Percentiles rank a stretch among this genome's conserved stretches.
Evolutionary conservation across 306 rosid species (phyloP).

Genomic region (Vigna angularis): DNA sequence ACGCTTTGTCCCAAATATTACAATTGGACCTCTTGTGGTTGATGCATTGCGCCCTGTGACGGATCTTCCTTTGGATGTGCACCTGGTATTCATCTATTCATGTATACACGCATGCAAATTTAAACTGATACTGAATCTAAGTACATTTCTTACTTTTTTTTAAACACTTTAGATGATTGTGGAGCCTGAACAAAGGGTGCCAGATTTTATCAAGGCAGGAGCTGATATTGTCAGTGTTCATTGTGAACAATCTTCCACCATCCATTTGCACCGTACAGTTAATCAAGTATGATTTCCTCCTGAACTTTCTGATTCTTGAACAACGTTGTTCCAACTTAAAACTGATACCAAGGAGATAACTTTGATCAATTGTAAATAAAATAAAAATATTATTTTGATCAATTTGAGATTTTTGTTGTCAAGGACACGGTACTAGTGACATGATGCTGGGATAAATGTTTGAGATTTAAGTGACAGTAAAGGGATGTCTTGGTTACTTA

Average conservation of each 20-base stretch:
- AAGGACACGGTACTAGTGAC: slow-evolving; percentile 24
- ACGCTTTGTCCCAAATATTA: slow-evolving; percentile 97
- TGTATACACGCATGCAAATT: slow-evolving; percentile 34
- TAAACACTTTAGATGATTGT: slow-evolving; percentile 82
- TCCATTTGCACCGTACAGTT: slow-evolving; percentile 95
- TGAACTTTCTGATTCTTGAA: slow-evolving; percentile 25
- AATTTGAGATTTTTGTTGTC: slow-evolving; percentile 35
- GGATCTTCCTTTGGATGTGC: slow-evolving; percentile 98
- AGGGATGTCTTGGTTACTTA: slow-evolving; percentile 18
- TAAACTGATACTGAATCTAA: background rate
- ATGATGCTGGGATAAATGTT: slow-evolving; percentile 1
- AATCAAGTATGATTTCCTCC: slow-evolving; percentile 66
- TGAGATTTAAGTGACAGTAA: slow-evolving; percentile 17
- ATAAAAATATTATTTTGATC: background rate
- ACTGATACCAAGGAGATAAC: slow-evolving; percentile 31
- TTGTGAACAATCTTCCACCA: slow-evolving; percentile 91
- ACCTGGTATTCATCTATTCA: slow-evolving; percentile 72
- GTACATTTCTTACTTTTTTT: slow-evolving; percentile 47
- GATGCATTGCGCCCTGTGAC: slow-evolving; percentile 99
- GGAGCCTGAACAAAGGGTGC: slow-evolving; percentile 97
- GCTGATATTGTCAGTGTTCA: slow-evolving; percentile 99
- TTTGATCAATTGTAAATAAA: background rate
- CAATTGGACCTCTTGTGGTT: slow-evolving; percentile 97
- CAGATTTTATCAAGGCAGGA: slow-evolving; percentile 99
- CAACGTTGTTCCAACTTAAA: slow-evolving; percentile 32